These are phyloP conservation scores for Domatiomyces globalis DNA, from an alignment of 2,329 filamentous ascomycete genomes.

Conservation along the genomic window DNA sequence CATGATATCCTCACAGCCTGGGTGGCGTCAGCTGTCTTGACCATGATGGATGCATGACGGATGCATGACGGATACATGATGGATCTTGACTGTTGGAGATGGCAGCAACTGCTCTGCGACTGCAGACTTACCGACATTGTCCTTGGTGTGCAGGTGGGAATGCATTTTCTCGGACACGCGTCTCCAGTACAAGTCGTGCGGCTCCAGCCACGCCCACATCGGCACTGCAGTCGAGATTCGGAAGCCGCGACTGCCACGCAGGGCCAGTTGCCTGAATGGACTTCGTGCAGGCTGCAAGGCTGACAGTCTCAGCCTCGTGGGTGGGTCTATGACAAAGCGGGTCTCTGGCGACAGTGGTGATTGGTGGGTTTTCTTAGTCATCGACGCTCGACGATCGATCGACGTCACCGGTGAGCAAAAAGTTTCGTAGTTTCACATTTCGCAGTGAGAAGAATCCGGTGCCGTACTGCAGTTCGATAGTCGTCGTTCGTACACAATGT, in stretches of 20 bases:
- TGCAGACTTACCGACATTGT: slow-evolving; percentile 58
- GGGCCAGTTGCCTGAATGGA: no score
- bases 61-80: background rate
- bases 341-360: background rate
- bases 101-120: background rate
- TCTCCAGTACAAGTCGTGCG: slow-evolving; percentile 19
- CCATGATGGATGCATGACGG: no score
- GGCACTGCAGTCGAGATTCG: slow-evolving; percentile 1
- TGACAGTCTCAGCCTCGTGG: background rate
- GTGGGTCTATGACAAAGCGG: background rate
- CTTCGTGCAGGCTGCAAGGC: background rate
- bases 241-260: background rate
- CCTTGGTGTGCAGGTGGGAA: slow-evolving; percentile 88
- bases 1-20: slow-evolving; percentile 93
- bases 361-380: background rate
- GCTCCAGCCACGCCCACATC: slow-evolving; percentile 20
- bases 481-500: slow-evolving; percentile 22
- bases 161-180: slow-evolving; percentile 51
- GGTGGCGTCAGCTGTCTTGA: slow-evolving; percentile 5
- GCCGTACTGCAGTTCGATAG: background rate
- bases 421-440: no score
- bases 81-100: no score
- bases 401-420: background rate
- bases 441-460: background rate
- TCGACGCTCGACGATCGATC: background rate